Evolutionary conservation across 352 stramenopile species (phyloP).

Genomic region (Pythium brachiatum): DNA sequence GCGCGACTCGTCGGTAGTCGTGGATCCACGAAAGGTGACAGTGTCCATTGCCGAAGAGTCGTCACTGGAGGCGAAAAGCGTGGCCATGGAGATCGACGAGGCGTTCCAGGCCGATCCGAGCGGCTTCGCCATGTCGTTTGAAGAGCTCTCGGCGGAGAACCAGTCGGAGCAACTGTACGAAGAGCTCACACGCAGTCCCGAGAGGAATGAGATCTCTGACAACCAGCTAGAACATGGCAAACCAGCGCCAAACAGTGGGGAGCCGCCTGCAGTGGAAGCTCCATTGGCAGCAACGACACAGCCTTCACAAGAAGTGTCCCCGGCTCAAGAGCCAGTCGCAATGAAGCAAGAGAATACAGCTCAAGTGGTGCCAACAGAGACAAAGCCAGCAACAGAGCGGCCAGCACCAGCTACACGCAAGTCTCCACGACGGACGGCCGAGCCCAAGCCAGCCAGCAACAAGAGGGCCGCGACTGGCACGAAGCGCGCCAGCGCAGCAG

Average conservation of each 20-base stretch:
- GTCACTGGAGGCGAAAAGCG: neutral
- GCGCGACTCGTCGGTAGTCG: neutral
- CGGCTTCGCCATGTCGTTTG: slow-evolving; percentile 18
- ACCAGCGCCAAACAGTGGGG: neutral
- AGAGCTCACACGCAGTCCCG: slow-evolving; percentile 5
- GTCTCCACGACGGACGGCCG: slow-evolving; percentile 5
- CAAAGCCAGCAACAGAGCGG: neutral
- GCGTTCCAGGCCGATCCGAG: slow-evolving; percentile 19
- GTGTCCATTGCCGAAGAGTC: slow-evolving; percentile 1
- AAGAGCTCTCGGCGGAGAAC: slow-evolving; percentile 15
- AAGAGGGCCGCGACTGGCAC: slow-evolving; percentile 29
- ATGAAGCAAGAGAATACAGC: neutral
- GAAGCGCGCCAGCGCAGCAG: slow-evolving; percentile 1
- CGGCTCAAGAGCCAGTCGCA: neutral
- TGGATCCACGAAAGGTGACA: neutral
- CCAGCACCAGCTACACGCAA: neutral
- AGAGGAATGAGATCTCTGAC: neutral
- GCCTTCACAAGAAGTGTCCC: neutral
- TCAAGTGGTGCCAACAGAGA: neutral
- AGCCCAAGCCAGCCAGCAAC: neutral
- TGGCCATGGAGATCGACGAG: slow-evolving; percentile 16
- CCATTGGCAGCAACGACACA: neutral
- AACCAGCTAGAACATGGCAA: slow-evolving; percentile 1
- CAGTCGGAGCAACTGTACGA: slow-evolving; percentile 17
- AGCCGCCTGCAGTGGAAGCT: neutral